Percentiles rank a stretch among this genome's conserved stretches.
Evolutionary conservation across 768 basidiomycete species (phyloP).

Genomic region (Chlorophyllum brunneum): DNA sequence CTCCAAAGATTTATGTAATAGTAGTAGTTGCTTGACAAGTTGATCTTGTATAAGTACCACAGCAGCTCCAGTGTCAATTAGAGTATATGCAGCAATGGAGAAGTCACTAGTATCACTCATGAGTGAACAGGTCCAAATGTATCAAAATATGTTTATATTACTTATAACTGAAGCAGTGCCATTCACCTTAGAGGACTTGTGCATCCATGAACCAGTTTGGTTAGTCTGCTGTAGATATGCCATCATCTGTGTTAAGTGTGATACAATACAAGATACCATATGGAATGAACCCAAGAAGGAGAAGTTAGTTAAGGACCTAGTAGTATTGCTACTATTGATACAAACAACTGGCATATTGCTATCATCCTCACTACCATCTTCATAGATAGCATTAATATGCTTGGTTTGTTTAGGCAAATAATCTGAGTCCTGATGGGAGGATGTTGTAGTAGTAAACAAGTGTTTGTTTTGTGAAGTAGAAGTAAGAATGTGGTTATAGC

Average conservation of each 20-base stretch:
- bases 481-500: no score
- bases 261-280: no score
- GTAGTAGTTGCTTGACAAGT: conserved; percentile 17
- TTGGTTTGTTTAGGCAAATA: background rate
- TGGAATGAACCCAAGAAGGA: no score
- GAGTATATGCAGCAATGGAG: background rate
- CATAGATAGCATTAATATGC: background rate
- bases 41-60: conserved; percentile 27
- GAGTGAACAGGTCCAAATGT: background rate
- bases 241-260: background rate
- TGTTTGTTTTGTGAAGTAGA: no score
- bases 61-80: conserved; percentile 28
- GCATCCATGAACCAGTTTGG: background rate
- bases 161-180: background rate
- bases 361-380: background rate
- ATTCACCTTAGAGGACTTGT: no score
- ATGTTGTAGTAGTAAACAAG: no score
- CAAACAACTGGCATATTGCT: background rate
- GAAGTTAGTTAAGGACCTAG: background rate
- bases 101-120: background rate
- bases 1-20: conserved; percentile 2
- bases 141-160: background rate
- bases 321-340: background rate
- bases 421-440: no score
- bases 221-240: background rate